Conservation (phyloP, 768 basidiomycete genomes). For the Agrocybe praecox region DNA sequence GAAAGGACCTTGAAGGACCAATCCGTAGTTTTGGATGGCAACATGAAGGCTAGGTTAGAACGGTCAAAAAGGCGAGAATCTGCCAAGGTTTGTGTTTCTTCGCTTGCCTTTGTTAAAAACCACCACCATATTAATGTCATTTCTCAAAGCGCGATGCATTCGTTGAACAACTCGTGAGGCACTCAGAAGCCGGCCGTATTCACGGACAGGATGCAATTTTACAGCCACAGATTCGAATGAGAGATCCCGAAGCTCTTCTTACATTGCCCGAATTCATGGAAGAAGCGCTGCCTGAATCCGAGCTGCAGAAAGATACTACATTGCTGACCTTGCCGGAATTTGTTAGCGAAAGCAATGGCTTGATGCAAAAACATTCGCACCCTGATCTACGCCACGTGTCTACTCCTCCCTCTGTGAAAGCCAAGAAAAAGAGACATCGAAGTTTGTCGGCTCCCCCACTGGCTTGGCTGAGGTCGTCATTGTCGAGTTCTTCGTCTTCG, state of each 20-base stretch:
- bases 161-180: conserved; percentile 70
- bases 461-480: conserved; percentile 52
- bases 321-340: conserved; percentile 63
- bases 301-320: conserved; percentile 33
- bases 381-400: conserved; percentile 7
- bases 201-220: conserved; percentile 79
- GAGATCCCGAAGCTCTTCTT: conserved; percentile 54
- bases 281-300: conserved; percentile 42
- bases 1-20: conserved; percentile 70
- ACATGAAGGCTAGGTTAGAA: conserved; percentile 56
- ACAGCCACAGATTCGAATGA: conserved; percentile 36
- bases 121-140: background rate
- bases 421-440: conserved; percentile 40
- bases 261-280: conserved; percentile 67
- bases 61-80: conserved; percentile 58
- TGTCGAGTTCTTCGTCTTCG: conserved; percentile 20
- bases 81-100: conserved; percentile 56
- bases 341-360: conserved; percentile 46
- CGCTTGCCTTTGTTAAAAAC: no score
- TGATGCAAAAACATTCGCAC: conserved; percentile 31
- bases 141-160: conserved; percentile 65
- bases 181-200: conserved; percentile 74
- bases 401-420: background rate
- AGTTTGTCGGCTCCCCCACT: conserved; percentile 65
- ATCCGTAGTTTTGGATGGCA: conserved; percentile 66